These are phyloP conservation scores for Phialocephala subalpina DNA, from an alignment of 2,329 filamentous ascomycete genomes.

Conservation along the genomic window DNA sequence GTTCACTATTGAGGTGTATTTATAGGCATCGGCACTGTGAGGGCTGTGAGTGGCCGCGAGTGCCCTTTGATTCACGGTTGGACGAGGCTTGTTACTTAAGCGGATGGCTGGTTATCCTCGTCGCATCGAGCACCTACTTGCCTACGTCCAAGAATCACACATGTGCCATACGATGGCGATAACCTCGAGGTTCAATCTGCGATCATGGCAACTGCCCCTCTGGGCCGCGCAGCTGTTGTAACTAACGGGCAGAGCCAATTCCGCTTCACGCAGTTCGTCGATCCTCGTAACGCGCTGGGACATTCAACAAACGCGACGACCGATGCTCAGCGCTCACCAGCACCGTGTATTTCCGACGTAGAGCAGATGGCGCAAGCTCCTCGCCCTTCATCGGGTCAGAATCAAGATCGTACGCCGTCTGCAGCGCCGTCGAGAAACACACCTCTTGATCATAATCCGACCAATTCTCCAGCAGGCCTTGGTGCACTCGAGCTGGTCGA, in stretches of 20 bases:
- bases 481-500: slow-evolving; percentile 63
- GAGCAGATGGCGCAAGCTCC: slow-evolving; percentile 37
- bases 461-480: slow-evolving; percentile 46
- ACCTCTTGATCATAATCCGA: slow-evolving; percentile 31
- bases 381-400: slow-evolving; percentile 38
- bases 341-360: slow-evolving; percentile 4
- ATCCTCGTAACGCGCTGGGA: slow-evolving; percentile 16
- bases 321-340: slow-evolving; percentile 15
- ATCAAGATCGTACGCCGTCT: slow-evolving; percentile 31
- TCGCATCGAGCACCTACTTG: slow-evolving; percentile 10
- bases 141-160: slow-evolving; percentile 20
- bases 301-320: slow-evolving; percentile 18
- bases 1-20: background rate
- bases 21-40: background rate
- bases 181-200: slow-evolving; percentile 26
- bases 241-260: slow-evolving; percentile 36
- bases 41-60: slow-evolving; percentile 3
- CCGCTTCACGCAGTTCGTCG: slow-evolving; percentile 34
- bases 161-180: slow-evolving; percentile 37
- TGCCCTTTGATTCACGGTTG: background rate
- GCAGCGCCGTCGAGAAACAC: slow-evolving; percentile 30
- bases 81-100: background rate
- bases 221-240: slow-evolving; percentile 31
- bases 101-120: slow-evolving; percentile 14
- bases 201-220: slow-evolving; percentile 41